Evolutionary conservation across 2,329 filamentous ascomycete genomes (phyloP).

Genomic region (Talaromyces sp.): DNA sequence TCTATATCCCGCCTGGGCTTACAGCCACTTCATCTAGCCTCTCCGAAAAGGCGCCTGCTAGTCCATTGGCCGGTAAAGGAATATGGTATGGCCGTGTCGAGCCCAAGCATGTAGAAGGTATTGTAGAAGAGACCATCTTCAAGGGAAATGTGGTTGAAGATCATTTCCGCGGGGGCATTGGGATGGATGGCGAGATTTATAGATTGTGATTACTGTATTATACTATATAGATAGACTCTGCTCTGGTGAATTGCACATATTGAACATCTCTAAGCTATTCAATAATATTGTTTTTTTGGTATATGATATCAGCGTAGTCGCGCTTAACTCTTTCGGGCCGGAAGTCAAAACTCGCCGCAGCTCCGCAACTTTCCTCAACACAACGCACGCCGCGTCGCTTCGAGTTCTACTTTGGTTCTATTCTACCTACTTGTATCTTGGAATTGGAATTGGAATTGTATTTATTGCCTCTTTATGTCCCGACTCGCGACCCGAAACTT

Average conservation of each 20-base stretch:
- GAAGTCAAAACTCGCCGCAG: slow-evolving; percentile 12
- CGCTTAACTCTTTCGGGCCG: slow-evolving; percentile 11
- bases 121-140: slow-evolving; percentile 80
- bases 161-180: slow-evolving; percentile 83
- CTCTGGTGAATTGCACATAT: slow-evolving; percentile 16
- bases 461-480: not conserved
- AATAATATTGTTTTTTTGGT: not conserved
- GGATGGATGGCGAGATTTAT: slow-evolving; percentile 63
- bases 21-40: slow-evolving; percentile 9
- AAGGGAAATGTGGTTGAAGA: slow-evolving; percentile 79
- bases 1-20: slow-evolving; percentile 58
- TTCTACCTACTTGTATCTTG: not conserved
- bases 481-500: not conserved
- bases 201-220: slow-evolving; percentile 41
- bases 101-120: slow-evolving; percentile 84
- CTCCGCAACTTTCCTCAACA: not conserved
- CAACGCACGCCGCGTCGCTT: not conserved
- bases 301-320: not conserved
- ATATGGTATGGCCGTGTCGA: slow-evolving; percentile 84
- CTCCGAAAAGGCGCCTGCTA: not conserved
- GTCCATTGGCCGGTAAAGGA: slow-evolving; percentile 36
- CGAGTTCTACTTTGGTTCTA: not conserved
- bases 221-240: not conserved
- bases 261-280: not conserved
- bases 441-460: not conserved